Evolutionary conservation across 1,284 basidiomycete genomes (phyloP), one percentile per base, ranked within the genome.

Genomic region (Cryptococcus deneoformans): DNA sequence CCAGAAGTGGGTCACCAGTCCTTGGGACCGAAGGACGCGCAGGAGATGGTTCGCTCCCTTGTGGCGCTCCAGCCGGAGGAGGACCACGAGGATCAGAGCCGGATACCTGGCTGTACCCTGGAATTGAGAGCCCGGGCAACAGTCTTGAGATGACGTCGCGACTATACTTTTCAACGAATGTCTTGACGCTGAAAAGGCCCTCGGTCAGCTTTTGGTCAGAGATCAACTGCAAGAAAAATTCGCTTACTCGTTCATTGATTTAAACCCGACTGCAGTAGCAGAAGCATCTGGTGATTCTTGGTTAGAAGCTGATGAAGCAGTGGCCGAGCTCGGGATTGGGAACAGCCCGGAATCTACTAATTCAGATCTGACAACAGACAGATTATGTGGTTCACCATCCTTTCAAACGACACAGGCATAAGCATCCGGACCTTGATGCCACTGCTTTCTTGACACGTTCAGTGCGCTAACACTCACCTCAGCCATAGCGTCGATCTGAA

Each of bases 361-460:
- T 49, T 82, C 81, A 5, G 56, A 55, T 1, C 74, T 59, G 2
- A 76, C 57, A 4, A 75, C 46, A 6, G 75, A 75, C 53, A 80
- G 57, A 3, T 76, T 77, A 56, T 76, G 66, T 3, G 81, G 80
- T 42, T 75, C 72, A 46, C 78, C 76, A 50, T 81, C 77, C 80
- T 81, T 59, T 11, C 40, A 6, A 7, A 20, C 20, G 20, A 20
- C 20, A 20, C 20, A 20, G 0, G 11, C 4, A 12, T 48, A 9
- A 48, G 47, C 47, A 2, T 36, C n/a, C 6, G 34, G 34, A 10
- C 24, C n/a, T 48, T 37, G 5, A 39, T 20, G 16, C 10, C 36
- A 16, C 36, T 38, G 16, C 20, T 40, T 35, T 39, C 20, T 20
- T 20, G 20, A 20, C 20, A 20, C 20, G 20, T 20, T 20, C 20